Evolutionary conservation across 352 stramenopile species (phyloP).

Genomic region (Globisporangium mamillatum): DNA sequence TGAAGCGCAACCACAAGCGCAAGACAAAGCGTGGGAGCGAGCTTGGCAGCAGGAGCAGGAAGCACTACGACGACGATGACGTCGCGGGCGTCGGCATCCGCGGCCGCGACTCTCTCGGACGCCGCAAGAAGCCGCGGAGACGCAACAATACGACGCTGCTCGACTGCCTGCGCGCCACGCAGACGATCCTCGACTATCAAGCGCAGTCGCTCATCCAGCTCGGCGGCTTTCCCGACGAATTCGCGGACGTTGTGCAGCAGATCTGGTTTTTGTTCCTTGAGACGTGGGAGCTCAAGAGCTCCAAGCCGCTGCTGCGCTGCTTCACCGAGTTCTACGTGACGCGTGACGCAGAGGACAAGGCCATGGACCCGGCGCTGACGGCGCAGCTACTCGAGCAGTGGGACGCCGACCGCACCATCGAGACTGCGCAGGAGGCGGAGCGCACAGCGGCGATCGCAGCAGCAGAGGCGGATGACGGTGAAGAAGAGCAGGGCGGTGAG

Average conservation of each 20-base stretch:
- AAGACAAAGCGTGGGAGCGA: conserved; percentile 19
- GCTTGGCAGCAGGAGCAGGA: neutral
- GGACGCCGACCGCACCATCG: conserved; percentile 45
- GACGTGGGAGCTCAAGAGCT: conserved; percentile 56
- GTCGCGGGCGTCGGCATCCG: conserved; percentile 1
- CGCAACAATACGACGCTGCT: conserved; percentile 35
- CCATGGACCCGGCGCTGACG: conserved; percentile 50
- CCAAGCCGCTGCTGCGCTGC: conserved; percentile 57
- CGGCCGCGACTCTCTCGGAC: neutral
- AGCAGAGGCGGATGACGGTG: neutral
- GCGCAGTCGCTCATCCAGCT: conserved; percentile 39
- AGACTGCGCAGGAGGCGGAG: conserved; percentile 9
- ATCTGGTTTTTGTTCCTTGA: conserved; percentile 73
- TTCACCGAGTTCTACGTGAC: conserved; percentile 70
- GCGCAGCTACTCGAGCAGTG: conserved; percentile 70
- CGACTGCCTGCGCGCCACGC: conserved; percentile 60
- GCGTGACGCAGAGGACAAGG: conserved; percentile 27
- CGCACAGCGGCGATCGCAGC: neutral
- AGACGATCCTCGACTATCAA: conserved; percentile 59
- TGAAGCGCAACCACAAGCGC: conserved; percentile 35
- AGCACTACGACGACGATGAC: neutral
- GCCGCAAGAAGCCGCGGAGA: conserved; percentile 4
- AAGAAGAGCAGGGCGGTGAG: neutral
- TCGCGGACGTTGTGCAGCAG: conserved; percentile 41
- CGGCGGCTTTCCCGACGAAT: conserved; percentile 40